phyloP scores from a whole-genome alignment of 1,284 basidiomycete species.

The Trichosporon sp. region DNA sequence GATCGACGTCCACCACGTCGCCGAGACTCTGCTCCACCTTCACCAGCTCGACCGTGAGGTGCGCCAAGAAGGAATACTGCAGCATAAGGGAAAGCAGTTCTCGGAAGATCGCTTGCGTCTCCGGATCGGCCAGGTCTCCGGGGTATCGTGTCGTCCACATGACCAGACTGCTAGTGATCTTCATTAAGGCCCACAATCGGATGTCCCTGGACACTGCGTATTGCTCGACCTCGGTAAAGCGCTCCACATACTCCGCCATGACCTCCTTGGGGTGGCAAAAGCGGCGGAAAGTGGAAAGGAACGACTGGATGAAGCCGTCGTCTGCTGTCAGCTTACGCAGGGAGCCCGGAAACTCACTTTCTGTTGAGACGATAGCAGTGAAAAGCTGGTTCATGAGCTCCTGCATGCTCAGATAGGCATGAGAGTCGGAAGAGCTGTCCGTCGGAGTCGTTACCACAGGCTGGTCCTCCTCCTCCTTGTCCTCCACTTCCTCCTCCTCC shows the following conservation, averaged over 20 bases:
- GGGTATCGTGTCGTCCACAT: conserved; percentile 44
- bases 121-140: conserved; percentile 34
- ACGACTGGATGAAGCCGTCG: conserved; percentile 35
- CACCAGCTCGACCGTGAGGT: conserved; percentile 39
- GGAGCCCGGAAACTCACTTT: conserved; percentile 26
- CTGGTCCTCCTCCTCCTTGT: conserved; percentile 1
- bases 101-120: conserved; percentile 27
- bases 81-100: conserved; percentile 32
- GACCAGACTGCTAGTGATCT: conserved; percentile 41
- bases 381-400: conserved; percentile 38
- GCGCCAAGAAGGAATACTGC: conserved; percentile 39
- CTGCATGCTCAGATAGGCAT: conserved; percentile 21
- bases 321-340: conserved; percentile 16
- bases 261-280: conserved; percentile 39
- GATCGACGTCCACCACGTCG: conserved; percentile 32
- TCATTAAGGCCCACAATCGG: conserved; percentile 40
- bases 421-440: not conserved
- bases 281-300: conserved; percentile 45
- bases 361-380: conserved; percentile 36
- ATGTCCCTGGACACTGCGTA: conserved; percentile 36
- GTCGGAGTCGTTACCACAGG: not conserved
- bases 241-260: conserved; percentile 36
- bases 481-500: no score
- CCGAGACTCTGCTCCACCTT: conserved; percentile 26
- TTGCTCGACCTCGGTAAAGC: conserved; percentile 33